phyloP scores from a whole-genome alignment of 2,329 filamentous ascomycete genomes.

The Lasiodiplodia sp. region DNA sequence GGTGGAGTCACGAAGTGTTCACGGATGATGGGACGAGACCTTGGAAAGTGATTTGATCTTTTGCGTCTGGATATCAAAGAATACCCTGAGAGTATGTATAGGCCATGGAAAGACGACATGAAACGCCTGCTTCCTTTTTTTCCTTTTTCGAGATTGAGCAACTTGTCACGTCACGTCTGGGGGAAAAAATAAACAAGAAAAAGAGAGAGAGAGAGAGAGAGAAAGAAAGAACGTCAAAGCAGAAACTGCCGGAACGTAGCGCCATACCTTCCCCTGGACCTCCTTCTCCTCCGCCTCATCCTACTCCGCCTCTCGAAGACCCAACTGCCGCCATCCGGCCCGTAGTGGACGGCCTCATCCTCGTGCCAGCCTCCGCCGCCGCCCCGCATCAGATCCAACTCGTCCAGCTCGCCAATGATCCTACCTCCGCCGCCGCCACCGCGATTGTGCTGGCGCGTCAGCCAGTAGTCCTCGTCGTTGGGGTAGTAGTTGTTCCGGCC shows the following conservation, averaged over 20 bases:
- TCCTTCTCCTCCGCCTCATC: background rate
- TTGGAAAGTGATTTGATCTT: background rate
- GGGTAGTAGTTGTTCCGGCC: background rate
- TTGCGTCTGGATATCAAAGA: background rate
- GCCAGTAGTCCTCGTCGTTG: background rate
- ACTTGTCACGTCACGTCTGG: background rate
- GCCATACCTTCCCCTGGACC: slow-evolving; percentile 3
- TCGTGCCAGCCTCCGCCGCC: background rate
- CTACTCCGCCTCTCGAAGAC: slow-evolving; percentile 6
- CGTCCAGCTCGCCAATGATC: background rate
- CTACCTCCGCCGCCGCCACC: background rate
- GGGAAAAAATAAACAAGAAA: background rate
- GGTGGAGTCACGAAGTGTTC: background rate
- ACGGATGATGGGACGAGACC: background rate
- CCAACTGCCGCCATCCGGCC: slow-evolving; percentile 2
- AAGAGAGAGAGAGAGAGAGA: background rate
- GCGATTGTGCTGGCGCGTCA: background rate
- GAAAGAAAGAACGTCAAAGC: background rate
- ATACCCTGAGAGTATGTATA: background rate
- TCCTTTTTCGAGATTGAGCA: background rate
- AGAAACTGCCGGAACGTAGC: background rate
- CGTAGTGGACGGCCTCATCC: background rate
- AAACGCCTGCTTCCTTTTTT: background rate
- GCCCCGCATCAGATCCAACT: background rate
- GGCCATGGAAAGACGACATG: background rate